phyloP scores from a whole-genome alignment of 2,329 filamentous ascomycete genomes.

The Hymenoscyphus salicellus region DNA sequence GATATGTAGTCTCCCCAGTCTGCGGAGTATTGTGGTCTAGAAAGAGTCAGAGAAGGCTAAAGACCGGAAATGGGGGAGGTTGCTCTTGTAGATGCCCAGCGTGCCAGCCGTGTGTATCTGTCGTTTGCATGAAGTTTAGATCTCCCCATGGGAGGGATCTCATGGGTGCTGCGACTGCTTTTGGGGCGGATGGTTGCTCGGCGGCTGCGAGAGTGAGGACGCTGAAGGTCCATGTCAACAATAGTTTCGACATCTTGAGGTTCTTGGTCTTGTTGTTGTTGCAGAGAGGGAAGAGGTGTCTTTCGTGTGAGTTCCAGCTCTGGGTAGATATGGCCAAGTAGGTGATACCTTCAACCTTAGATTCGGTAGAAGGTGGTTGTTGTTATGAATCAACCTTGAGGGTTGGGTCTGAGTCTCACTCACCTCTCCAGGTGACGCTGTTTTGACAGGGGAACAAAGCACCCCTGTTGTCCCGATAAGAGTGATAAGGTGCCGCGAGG shows the following conservation, averaged over 20 bases:
- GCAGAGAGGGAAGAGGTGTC: background rate
- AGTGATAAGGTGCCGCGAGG: too few species aligned
- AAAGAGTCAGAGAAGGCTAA: constrained; percentile 15
- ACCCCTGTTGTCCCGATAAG: background rate
- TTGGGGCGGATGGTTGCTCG: constrained; percentile 76
- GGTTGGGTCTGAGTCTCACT: background rate
- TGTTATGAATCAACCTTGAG: background rate
- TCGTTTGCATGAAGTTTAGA: constrained; percentile 95
- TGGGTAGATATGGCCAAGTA: too few species aligned
- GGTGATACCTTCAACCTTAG: too few species aligned
- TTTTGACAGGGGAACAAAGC: background rate
- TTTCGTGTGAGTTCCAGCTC: background rate
- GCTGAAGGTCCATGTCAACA: constrained; percentile 21
- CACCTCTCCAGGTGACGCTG: background rate
- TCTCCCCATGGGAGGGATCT: constrained; percentile 87
- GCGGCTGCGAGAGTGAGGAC: constrained; percentile 37
- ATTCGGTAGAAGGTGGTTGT: background rate
- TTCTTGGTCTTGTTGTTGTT: background rate
- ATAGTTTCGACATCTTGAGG: constrained; percentile 20
- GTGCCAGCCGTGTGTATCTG: constrained; percentile 94
- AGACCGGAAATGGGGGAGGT: constrained; percentile 27
- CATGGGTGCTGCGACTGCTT: constrained; percentile 75
- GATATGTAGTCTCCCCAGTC: constrained; percentile 99
- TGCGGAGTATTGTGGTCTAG: constrained; percentile 81
- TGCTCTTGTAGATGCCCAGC: constrained; percentile 89